Percentiles rank a stretch among this genome's conserved stretches.
These are phyloP conservation scores for Leccinum pachyderme DNA, from an alignment of 1,284 basidiomycete genomes.

Conservation along the genomic window DNA sequence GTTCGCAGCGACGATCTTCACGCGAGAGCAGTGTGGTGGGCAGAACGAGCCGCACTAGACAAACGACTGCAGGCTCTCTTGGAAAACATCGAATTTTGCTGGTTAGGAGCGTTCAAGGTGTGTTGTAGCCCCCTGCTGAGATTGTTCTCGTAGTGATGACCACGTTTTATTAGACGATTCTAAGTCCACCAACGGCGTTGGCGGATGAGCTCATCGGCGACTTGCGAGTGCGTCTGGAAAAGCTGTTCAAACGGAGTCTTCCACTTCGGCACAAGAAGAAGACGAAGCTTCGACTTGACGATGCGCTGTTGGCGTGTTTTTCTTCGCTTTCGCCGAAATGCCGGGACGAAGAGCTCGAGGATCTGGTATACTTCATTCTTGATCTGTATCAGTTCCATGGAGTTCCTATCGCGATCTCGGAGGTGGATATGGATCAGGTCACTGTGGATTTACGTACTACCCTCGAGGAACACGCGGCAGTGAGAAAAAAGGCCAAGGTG, in stretches of 20 bases:
- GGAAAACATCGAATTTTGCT: conserved; percentile 88
- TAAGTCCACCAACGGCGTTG: conserved; percentile 54
- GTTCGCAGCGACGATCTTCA: conserved; percentile 64
- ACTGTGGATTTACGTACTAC: conserved; percentile 69
- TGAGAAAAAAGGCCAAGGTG: conserved; percentile 36
- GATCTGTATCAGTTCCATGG: conserved; percentile 95
- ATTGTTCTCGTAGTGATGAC: not conserved
- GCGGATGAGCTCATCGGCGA: conserved; percentile 48
- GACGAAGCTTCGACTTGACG: conserved; percentile 47
- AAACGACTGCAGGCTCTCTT: conserved; percentile 73
- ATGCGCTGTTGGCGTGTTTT: conserved; percentile 82
- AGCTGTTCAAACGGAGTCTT: conserved; percentile 68
- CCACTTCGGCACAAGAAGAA: conserved; percentile 42
- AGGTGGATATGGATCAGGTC: conserved; percentile 90
- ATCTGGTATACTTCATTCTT: conserved; percentile 90
- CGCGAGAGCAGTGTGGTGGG: conserved; percentile 85
- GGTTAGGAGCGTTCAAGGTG: conserved; percentile 98
- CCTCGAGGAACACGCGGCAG: conserved; percentile 65
- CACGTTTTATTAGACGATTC: conserved; percentile 57
- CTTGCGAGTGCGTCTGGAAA: conserved; percentile 68
- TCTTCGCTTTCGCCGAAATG: conserved; percentile 79
- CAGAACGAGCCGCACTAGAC: conserved; percentile 73
- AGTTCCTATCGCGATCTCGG: conserved; percentile 83
- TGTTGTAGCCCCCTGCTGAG: conserved; percentile 11
- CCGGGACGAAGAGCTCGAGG: conserved; percentile 92